Evolutionary conservation across 352 stramenopile genomes (phyloP).

Genomic region (Phytophthora melonis): DNA sequence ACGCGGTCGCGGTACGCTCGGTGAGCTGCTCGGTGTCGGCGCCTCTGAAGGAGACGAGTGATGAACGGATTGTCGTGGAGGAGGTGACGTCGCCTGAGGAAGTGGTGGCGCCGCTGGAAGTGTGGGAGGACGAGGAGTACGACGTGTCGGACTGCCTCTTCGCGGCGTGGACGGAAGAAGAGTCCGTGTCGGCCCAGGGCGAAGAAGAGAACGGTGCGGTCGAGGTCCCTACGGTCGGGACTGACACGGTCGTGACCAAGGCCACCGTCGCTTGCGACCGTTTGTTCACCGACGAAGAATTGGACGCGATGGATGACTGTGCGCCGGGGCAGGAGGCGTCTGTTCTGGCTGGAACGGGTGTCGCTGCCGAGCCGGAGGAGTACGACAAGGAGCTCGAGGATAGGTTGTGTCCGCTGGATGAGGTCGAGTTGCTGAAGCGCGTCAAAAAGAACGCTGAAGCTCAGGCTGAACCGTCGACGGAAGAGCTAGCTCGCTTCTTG

Average conservation of each 20-base stretch:
- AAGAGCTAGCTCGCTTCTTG: neutral
- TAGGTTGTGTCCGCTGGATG: slow-evolving; percentile 2
- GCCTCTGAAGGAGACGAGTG: too few relatives aligned
- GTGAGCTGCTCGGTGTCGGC: neutral
- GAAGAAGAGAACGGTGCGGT: neutral
- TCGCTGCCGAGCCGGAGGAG: neutral
- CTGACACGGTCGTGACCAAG: neutral
- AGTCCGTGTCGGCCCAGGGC: neutral
- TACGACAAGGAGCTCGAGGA: slow-evolving; percentile 12
- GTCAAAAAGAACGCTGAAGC: too few relatives aligned
- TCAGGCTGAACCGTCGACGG: neutral
- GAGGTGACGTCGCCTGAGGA: neutral
- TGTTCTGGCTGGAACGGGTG: neutral
- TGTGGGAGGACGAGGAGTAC: neutral
- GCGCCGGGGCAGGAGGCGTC: neutral
- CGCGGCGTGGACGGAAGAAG: neutral
- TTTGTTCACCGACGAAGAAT: slow-evolving; percentile 1
- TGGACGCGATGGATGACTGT: neutral
- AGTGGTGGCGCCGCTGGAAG: neutral
- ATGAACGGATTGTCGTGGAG: neutral
- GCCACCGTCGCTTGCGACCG: neutral
- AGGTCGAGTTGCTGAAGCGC: too few relatives aligned
- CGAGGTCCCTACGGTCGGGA: too few relatives aligned
- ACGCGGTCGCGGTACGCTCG: neutral
- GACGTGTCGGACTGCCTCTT: neutral